Conservation (phyloP, 2,329 filamentous ascomycete species). For the Didymella exigua region DNA sequence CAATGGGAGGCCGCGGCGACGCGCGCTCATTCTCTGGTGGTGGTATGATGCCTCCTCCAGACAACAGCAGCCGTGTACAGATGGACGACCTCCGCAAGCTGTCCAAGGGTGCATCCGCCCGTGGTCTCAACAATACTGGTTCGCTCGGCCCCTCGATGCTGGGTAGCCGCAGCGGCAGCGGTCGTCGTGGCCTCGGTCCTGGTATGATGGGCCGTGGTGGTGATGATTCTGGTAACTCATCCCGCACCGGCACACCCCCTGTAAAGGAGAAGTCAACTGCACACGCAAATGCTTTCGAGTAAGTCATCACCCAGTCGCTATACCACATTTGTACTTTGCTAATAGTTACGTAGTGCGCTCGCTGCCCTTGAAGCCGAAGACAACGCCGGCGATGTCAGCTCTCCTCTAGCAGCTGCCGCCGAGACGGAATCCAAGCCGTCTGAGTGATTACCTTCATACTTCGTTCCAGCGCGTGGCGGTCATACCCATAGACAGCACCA, state of each 20-base stretch:
- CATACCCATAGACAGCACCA: slow-evolving; percentile 45
- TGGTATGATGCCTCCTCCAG: slow-evolving; percentile 71
- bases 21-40: slow-evolving; percentile 79
- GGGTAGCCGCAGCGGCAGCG: slow-evolving; percentile 88
- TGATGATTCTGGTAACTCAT: slow-evolving; percentile 86
- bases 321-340: slow-evolving; percentile 8
- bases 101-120: slow-evolving; percentile 63
- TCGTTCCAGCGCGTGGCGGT: slow-evolving; percentile 43
- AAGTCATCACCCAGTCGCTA: slow-evolving; percentile 49
- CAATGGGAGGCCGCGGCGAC: slow-evolving; percentile 83
- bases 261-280: slow-evolving; percentile 69
- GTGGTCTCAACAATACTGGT: slow-evolving; percentile 60
- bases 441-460: slow-evolving; percentile 46
- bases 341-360: slow-evolving; percentile 54
- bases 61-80: slow-evolving; percentile 79
- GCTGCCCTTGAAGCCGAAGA: slow-evolving; percentile 62
- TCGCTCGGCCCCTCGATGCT: slow-evolving; percentile 83
- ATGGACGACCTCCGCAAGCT: slow-evolving; percentile 91
- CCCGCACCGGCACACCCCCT: slow-evolving; percentile 86
- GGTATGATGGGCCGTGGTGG: slow-evolving; percentile 67
- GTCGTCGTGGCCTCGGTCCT: slow-evolving; percentile 75
- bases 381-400: slow-evolving; percentile 62
- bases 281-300: slow-evolving; percentile 90
- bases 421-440: slow-evolving; percentile 43
- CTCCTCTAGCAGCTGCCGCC: slow-evolving; percentile 68